Percentiles rank a stretch among this genome's conserved stretches.
phyloP scores from a whole-genome alignment of 371 early-diverging fungal species.

The Mucor lusitanicus region DNA sequence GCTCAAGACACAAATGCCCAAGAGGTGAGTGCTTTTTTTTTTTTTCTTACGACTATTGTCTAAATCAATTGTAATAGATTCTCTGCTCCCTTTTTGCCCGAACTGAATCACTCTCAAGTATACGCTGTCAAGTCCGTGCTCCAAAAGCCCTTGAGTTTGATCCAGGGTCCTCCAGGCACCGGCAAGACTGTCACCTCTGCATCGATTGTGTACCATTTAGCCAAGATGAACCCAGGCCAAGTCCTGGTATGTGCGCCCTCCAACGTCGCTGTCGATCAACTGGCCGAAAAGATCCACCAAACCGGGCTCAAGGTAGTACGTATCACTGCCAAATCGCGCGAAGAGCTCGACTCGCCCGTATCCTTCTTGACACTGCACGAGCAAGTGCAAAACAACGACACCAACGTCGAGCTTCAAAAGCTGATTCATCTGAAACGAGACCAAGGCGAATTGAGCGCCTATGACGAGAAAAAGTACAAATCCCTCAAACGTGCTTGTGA shows the following conservation, averaged over 20 bases:
- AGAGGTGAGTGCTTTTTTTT: conserved; percentile 46
- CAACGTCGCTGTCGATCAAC: conserved; percentile 99
- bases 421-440: conserved; percentile 85
- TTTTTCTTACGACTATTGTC: background rate
- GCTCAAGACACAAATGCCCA: conserved; percentile 77
- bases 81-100: conserved; percentile 91
- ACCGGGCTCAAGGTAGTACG: conserved; percentile 97
- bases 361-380: conserved; percentile 92
- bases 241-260: conserved; percentile 98
- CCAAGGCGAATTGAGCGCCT: conserved; percentile 86
- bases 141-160: conserved; percentile 89
- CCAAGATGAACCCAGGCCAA: conserved; percentile 89
- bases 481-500: conserved; percentile 81
- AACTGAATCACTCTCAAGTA: conserved; percentile 97
- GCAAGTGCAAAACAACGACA: conserved; percentile 92
- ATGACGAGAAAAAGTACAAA: conserved; percentile 86
- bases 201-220: conserved; percentile 96
- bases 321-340: conserved; percentile 92
- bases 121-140: conserved; percentile 92
- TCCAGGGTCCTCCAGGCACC: conserved; percentile 98
- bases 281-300: conserved; percentile 94
- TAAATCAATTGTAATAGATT: conserved; percentile 44
- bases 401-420: conserved; percentile 90
- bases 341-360: conserved; percentile 91
- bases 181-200: conserved; percentile 99